Percentiles rank a stretch among this genome's conserved stretches.
phyloP scores from a whole-genome alignment of 1,284 basidiomycete genomes.

The Earliella scabrosa region DNA sequence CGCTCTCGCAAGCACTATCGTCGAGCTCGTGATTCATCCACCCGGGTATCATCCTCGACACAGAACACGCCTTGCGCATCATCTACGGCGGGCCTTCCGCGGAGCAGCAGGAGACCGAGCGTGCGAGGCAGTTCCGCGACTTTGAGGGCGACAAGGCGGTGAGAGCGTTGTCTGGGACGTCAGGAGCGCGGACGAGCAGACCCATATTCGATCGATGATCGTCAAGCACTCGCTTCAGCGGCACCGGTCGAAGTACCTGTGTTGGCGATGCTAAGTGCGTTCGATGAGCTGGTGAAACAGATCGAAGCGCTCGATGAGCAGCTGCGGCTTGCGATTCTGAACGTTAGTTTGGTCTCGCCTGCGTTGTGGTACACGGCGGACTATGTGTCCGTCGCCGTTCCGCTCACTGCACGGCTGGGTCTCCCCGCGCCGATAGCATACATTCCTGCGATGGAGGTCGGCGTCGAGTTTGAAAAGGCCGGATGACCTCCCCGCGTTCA shows the following conservation, averaged over 20 bases:
- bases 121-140: conserved; percentile 70
- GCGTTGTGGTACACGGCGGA: conserved; percentile 84
- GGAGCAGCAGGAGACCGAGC: conserved; percentile 57
- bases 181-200: conserved; percentile 74
- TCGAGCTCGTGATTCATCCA: conserved; percentile 50
- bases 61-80: conserved; percentile 75
- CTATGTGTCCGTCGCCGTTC: conserved; percentile 73
- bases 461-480: conserved; percentile 96
- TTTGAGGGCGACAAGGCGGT: conserved; percentile 93
- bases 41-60: conserved; percentile 79
- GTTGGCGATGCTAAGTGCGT: conserved; percentile 72
- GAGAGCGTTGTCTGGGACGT: conserved; percentile 96
- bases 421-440: conserved; percentile 66
- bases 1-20: conserved; percentile 56
- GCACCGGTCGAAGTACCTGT: conserved; percentile 71
- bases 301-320: conserved; percentile 82
- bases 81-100: conserved; percentile 89
- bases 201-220: conserved; percentile 79
- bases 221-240: conserved; percentile 74
- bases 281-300: conserved; percentile 78
- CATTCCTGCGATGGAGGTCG: conserved; percentile 70
- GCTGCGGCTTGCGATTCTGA: conserved; percentile 83
- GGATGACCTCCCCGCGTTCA: conserved; percentile 91
- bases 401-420: conserved; percentile 45
- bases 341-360: conserved; percentile 76